Evolutionary conservation across 2,329 filamentous ascomycete genomes (phyloP), one percentile per base, ranked within the genome.

Genomic region (Pyrenophora seminiperda): DNA sequence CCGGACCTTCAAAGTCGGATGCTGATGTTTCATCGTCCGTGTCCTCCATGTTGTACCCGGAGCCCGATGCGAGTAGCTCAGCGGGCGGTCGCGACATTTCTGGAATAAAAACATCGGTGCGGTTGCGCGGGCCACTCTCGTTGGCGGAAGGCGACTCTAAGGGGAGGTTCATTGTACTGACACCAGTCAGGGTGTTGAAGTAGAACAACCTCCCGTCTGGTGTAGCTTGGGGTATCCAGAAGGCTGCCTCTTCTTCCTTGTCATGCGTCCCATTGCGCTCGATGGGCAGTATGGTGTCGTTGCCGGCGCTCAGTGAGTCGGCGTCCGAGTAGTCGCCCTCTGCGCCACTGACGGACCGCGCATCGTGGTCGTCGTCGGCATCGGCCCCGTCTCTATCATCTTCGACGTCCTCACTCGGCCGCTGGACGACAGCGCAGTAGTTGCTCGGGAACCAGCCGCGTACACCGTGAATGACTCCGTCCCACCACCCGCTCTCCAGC

Each of bases 361-460:
- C 68, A 46, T 82, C 72, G 37, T 68, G 66, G 39, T 73, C 69
- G 46, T 73, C 69, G 17, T 81, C 82, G 47, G 83, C 79, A 45
- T 81, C 73, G 41, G 78, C 80, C 60, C 81, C 83, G 43, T 82
- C 80, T 57, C 79, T 77, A 11, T 81, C 77, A 45, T 90, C 86
- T 22, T 88, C 79, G 33, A 83, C 81, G 33, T 88, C 79, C 56
- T 95, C 89, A 62, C 90, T 88, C 41, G 88, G 83, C 63, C 85
- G 86, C 52, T 85, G 83, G 64, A 97, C 88, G 57, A 94, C 85
- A 60, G 91, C 87, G 77, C 94, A 97, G 77, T 99, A 99, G 75
- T 99, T 99, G 80, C 93, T 97, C 30, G 94, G 94, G 73, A 99
- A 99, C 94, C 94, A 99, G 72, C 94, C 94, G 71, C 94, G 87